Conservation (phyloP, 2,329 filamentous ascomycete species). For the Akanthomyces uredinophilus region DNA sequence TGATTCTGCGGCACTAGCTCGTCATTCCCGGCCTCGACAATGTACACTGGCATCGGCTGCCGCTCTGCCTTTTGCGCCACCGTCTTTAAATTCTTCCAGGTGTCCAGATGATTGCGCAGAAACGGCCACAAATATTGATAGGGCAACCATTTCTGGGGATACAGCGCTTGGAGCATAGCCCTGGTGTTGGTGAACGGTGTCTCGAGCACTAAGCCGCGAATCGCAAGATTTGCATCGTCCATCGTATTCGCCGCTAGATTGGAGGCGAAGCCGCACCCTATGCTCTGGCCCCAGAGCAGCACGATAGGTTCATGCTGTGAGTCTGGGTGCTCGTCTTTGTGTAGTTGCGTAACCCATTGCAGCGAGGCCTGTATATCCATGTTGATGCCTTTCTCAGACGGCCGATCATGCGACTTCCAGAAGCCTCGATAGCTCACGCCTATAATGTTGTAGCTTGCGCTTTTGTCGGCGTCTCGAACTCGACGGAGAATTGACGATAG, state of each 20-base stretch:
- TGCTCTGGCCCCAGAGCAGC: conserved; percentile 72
- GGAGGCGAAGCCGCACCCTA: conserved; percentile 67
- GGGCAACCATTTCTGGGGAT: conserved; percentile 74
- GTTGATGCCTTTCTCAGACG: conserved; percentile 66
- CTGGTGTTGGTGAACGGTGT: conserved; percentile 69
- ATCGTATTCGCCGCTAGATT: conserved; percentile 45
- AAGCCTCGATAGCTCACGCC: conserved; percentile 65
- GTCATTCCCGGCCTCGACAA: conserved; percentile 53
- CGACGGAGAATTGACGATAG: conserved; percentile 48
- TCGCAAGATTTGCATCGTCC: conserved; percentile 30
- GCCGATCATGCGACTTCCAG: conserved; percentile 69
- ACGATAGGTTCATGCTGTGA: conserved; percentile 32
- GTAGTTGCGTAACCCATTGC: conserved; percentile 50
- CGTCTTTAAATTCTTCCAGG: conserved; percentile 43
- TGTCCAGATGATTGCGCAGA: conserved; percentile 59
- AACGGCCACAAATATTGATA: conserved; percentile 73
- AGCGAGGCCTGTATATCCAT: conserved; percentile 61
- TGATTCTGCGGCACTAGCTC: conserved; percentile 53
- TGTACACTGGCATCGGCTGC: conserved; percentile 35
- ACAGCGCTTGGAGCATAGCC: conserved; percentile 66
- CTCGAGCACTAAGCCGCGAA: conserved; percentile 59
- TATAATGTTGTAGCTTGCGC: conserved; percentile 42
- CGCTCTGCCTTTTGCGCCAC: conserved; percentile 30
- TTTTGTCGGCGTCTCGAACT: conserved; percentile 34
- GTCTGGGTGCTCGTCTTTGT: conserved; percentile 25